Base-by-base conservation (phyloP, 139 green algal species). In the Picocystis salinarum region DNA sequence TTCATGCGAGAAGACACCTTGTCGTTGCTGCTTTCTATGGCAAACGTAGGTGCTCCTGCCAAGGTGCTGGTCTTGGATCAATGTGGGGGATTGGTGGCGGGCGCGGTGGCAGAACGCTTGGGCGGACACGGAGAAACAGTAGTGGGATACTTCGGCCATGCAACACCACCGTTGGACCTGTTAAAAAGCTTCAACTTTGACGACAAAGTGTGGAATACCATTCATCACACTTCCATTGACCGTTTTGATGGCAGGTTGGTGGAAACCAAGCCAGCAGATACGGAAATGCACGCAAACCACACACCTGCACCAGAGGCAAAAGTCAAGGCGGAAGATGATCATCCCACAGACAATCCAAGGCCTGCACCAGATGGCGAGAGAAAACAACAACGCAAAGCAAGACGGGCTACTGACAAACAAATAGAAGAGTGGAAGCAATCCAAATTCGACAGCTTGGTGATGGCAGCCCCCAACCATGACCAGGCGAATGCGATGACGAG, bases 1-100 rank as follows among this genome's bases (percentile, higher is more conserved):
- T 56, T 69, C 52, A 52, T 92, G 46, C 59, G 80, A 1, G 45
- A 44, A 5, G 80, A 92, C 67, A 62, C 54, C 0, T 55, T 92
- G 22, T 60, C 70, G 18, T 39, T 81, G 23, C 52, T 85, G 51
- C 60, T 90, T 13, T 58, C 27, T 5, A 39, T 86, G 30, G 79
- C 70, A 24, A 85, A 91, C 52, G 61, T 91, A 34, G 67, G 52
- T 0, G 58, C 76, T 2, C 55, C 68, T 20, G 52, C 42, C 1
- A 50, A 53, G 56, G 63, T 70, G 36, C 55, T 92, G 23, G 61
- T 91, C 11, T 17, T 82, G 4, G 79, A 91, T 18, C 51, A 37
- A 19, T 85, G 66, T 42, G 52, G 61, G 20, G 60, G 70, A 6
- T 34, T 91, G 28, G 40, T 91, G 2, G 62, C 58, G 24, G 79